Conservation (phyloP, 306 rosid genomes). For the Arachis stenosperma region DNA sequence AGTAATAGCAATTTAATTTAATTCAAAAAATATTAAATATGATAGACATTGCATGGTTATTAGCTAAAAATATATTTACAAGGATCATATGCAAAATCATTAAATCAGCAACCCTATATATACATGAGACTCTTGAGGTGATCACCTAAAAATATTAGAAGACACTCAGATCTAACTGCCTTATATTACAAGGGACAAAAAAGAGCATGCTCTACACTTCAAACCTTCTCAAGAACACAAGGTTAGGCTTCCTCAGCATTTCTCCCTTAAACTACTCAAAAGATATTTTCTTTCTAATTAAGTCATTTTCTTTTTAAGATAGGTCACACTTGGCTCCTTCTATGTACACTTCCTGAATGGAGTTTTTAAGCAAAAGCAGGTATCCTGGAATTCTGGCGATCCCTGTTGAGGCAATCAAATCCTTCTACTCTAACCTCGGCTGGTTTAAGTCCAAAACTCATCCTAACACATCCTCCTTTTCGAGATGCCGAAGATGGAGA, state of each 20-base stretch:
- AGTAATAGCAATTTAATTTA: slow-evolving; percentile 5
- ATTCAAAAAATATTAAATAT: slow-evolving; percentile 22
- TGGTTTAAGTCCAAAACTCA: slow-evolving; percentile 71
- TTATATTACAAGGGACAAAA: slow-evolving; percentile 49
- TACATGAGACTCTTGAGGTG: slow-evolving; percentile 53
- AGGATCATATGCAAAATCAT: slow-evolving; percentile 26
- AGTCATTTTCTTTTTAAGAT: slow-evolving; percentile 44
- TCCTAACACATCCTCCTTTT: slow-evolving; percentile 73
- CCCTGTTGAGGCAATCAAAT: slow-evolving; percentile 85
- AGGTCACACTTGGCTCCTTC: slow-evolving; percentile 63
- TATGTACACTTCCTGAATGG: slow-evolving; percentile 74
- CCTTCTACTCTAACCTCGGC: slow-evolving; percentile 98
- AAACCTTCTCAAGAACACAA: slow-evolving; percentile 62
- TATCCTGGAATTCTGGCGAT: slow-evolving; percentile 83
- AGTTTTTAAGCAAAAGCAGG: slow-evolving; percentile 73
- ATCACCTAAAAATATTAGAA: slow-evolving; percentile 47
- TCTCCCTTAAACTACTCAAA: slow-evolving; percentile 49
- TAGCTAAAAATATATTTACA: slow-evolving; percentile 55
- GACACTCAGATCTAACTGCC: slow-evolving; percentile 37
- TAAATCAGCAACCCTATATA: slow-evolving; percentile 53
- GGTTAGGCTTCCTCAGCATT: slow-evolving; percentile 50
- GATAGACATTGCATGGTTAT: slow-evolving; percentile 27
- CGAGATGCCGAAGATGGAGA: slow-evolving; percentile 64
- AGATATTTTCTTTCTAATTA: slow-evolving; percentile 53
- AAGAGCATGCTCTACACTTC: slow-evolving; percentile 44